These are phyloP conservation scores for Hypoxylon sp. DNA, from an alignment of 2,329 filamentous ascomycete species.

Conservation along the genomic window DNA sequence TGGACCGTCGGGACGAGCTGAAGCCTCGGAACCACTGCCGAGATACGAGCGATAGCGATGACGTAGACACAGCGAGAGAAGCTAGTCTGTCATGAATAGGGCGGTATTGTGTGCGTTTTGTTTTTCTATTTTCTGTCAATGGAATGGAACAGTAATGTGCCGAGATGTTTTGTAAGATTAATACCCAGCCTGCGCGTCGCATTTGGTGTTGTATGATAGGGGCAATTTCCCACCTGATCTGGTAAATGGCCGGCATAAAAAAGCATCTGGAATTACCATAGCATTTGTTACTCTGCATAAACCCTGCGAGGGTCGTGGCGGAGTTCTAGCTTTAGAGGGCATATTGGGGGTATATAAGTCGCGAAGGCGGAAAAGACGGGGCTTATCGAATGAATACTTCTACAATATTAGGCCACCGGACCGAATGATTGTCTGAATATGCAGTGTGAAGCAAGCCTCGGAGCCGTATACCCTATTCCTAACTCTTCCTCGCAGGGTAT, in stretches of 20 bases:
- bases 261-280: constrained; percentile 24
- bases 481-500: too few species aligned
- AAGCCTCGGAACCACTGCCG: constrained; percentile 53
- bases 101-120: constrained; percentile 7
- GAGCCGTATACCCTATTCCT: background rate
- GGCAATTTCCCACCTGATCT: constrained; percentile 18
- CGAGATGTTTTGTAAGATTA: constrained; percentile 8
- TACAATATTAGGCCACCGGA: background rate
- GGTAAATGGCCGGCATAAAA: constrained; percentile 21
- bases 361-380: constrained; percentile 1
- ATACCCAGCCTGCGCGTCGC: constrained; percentile 20
- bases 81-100: background rate
- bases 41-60: constrained; percentile 57
- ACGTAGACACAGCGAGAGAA: constrained; percentile 18
- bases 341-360: constrained; percentile 2
- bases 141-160: constrained; percentile 2
- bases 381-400: constrained; percentile 17
- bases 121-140: constrained; percentile 8
- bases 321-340: constrained; percentile 18
- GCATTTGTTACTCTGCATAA: constrained; percentile 14
- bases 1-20: constrained; percentile 59
- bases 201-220: constrained; percentile 32
- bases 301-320: constrained; percentile 3
- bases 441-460: background rate
- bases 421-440: background rate